phyloP scores from a whole-genome alignment of 306 rosid genomes.

The Begonia loranthoides region DNA sequence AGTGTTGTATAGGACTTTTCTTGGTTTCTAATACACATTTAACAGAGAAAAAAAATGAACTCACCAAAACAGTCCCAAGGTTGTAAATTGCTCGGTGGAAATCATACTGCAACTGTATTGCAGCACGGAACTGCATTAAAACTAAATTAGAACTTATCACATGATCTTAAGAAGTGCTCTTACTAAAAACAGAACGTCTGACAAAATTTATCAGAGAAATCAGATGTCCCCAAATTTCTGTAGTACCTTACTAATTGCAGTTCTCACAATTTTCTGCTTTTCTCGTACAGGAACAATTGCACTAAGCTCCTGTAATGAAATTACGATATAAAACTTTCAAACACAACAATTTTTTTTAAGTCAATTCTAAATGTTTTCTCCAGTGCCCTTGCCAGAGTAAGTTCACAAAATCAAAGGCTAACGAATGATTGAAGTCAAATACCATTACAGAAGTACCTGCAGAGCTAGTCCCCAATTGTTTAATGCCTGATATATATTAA shows the following conservation, averaged over 20 bases:
- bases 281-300: slow-evolving; percentile 96
- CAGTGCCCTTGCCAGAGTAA: no score
- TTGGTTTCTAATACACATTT: no score
- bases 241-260: slow-evolving; percentile 89
- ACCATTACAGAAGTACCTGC: slow-evolving; percentile 41
- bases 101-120: slow-evolving; percentile 95
- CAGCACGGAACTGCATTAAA: slow-evolving; percentile 85
- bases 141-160: slow-evolving; percentile 17
- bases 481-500: slow-evolving; percentile 71
- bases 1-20: no score
- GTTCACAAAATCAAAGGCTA: no score
- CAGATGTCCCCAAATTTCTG: slow-evolving; percentile 7
- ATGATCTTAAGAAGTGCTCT: no score
- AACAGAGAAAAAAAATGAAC: slow-evolving; percentile 15
- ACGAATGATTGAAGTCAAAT: no score
- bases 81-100: slow-evolving; percentile 99
- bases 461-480: slow-evolving; percentile 99
- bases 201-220: neutral
- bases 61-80: slow-evolving; percentile 97
- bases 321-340: neutral
- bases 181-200: no score
- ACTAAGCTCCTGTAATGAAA: slow-evolving; percentile 71
- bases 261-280: slow-evolving; percentile 83
- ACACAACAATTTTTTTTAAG: slow-evolving; percentile 2
- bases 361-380: no score